These are phyloP conservation scores for Prunus yedoensis DNA, from an alignment of 331 rosid species.

Conservation along the genomic window DNA sequence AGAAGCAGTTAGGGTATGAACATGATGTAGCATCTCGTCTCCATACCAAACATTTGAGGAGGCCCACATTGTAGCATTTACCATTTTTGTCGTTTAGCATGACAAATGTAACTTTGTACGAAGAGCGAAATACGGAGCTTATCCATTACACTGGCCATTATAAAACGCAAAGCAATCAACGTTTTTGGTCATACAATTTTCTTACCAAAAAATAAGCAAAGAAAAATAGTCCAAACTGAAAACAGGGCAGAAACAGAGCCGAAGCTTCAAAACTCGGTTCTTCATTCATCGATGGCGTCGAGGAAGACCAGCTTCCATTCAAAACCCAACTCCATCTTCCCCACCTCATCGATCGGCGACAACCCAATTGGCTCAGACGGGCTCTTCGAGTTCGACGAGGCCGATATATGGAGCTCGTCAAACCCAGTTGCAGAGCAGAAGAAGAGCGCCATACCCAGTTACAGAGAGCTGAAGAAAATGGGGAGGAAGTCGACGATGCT, in stretches of 20 bases:
- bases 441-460: slow-evolving; percentile 39
- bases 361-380: slow-evolving; percentile 21
- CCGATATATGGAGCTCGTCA: slow-evolving; percentile 45
- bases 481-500: slow-evolving; percentile 24
- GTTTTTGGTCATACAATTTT: background rate
- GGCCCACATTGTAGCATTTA: slow-evolving; percentile 12
- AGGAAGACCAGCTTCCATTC: slow-evolving; percentile 39
- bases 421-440: slow-evolving; percentile 22
- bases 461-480: slow-evolving; percentile 29
- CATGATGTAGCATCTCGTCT: background rate
- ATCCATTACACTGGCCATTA: slow-evolving; percentile 27
- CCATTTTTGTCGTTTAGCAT: slow-evolving; percentile 18
- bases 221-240: background rate
- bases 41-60: slow-evolving; percentile 25
- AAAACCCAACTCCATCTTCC: slow-evolving; percentile 43
- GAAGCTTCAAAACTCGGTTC: background rate
- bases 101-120: slow-evolving; percentile 17
- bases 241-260: background rate
- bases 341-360: slow-evolving; percentile 22
- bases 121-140: slow-evolving; percentile 1
- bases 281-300: slow-evolving; percentile 56
- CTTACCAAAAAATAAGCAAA: background rate
- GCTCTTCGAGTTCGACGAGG: slow-evolving; percentile 56
- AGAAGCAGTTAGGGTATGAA: background rate
- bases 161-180: slow-evolving; percentile 14